Conservation (phyloP, 768 basidiomycete genomes). For the Pisolithus albus region DNA sequence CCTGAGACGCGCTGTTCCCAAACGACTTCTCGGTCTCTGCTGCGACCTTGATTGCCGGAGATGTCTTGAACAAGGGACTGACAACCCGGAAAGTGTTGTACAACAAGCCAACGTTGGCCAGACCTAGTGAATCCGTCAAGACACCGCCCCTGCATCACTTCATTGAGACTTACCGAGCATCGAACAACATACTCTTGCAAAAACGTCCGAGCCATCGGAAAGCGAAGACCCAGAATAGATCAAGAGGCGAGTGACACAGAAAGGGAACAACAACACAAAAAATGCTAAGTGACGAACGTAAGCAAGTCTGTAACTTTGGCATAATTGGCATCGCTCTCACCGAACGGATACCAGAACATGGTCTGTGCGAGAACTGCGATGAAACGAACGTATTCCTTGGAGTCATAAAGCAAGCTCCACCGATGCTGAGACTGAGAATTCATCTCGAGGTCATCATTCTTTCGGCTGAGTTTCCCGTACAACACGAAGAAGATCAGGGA, state of each 20-base stretch:
- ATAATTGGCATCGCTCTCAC: slow-evolving; percentile 28
- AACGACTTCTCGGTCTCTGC: slow-evolving; percentile 15
- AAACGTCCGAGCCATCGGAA: slow-evolving; percentile 40
- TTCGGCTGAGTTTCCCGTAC: slow-evolving; percentile 47
- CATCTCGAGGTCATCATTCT: slow-evolving; percentile 41
- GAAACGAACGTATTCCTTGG: slow-evolving; percentile 53
- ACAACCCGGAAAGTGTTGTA: slow-evolving; percentile 64
- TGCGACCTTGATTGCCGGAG: slow-evolving; percentile 1
- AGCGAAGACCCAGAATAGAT: slow-evolving; percentile 42
- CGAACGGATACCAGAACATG: slow-evolving; percentile 68
- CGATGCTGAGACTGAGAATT: slow-evolving; percentile 41
- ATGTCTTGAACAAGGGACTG: slow-evolving; percentile 40
- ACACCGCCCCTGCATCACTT: background rate
- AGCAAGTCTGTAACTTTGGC: slow-evolving; percentile 3
- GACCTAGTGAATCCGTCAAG: slow-evolving; percentile 33
- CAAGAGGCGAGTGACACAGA: slow-evolving; percentile 45
- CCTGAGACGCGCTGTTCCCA: slow-evolving; percentile 17
- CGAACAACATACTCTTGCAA: slow-evolving; percentile 46
- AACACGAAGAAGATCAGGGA: slow-evolving; percentile 56
- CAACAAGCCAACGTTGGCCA: slow-evolving; percentile 59
- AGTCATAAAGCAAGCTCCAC: slow-evolving; percentile 31
- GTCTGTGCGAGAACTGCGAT: slow-evolving; percentile 54
- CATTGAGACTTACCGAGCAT: slow-evolving; percentile 41
- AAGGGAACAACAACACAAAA: slow-evolving; percentile 51
- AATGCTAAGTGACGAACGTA: slow-evolving; percentile 39